phyloP scores from a whole-genome alignment of 2,329 filamentous ascomycete species.

The Microdochium bolleyi region DNA sequence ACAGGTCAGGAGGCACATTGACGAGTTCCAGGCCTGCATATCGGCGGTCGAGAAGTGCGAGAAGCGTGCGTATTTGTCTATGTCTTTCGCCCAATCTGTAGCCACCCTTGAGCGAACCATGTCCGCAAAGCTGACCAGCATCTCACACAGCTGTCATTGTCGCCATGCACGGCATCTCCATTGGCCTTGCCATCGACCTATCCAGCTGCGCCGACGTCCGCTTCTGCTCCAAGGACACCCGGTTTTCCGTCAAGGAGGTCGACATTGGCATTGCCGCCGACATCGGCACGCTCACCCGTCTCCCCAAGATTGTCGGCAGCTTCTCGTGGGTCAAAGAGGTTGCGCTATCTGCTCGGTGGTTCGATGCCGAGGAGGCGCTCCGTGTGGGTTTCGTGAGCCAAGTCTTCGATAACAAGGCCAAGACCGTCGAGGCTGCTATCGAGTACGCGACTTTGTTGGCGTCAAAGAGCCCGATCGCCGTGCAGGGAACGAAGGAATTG shows the following conservation, averaged over 20 bases:
- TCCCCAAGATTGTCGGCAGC: conserved; percentile 66
- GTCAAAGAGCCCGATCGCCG: conserved; percentile 68
- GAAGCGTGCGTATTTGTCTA: conserved; percentile 57
- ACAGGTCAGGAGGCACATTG: conserved; percentile 57
- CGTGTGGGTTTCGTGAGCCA: conserved; percentile 62
- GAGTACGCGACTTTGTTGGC: conserved; percentile 46
- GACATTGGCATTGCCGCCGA: conserved; percentile 77
- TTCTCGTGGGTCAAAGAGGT: conserved; percentile 76
- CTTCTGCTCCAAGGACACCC: conserved; percentile 49
- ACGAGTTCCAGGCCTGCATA: conserved; percentile 75
- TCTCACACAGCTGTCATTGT: conserved; percentile 61
- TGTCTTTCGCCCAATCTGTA: not conserved
- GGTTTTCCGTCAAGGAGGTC: conserved; percentile 71
- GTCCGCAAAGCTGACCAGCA: not conserved
- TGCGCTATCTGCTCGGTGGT: conserved; percentile 61
- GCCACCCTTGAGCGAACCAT: not conserved
- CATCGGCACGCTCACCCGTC: conserved; percentile 64
- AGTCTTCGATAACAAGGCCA: conserved; percentile 41
- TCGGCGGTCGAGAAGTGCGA: conserved; percentile 74
- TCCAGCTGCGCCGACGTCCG: conserved; percentile 64
- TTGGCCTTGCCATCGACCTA: conserved; percentile 73
- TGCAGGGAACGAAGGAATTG: conserved; percentile 21
- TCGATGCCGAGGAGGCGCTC: conserved; percentile 60
- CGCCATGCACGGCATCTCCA: conserved; percentile 69
- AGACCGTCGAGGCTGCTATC: conserved; percentile 17